Evolutionary conservation across 495 filamentous ascomycete species (phyloP), one percentile per base, ranked within the genome.

Genomic region (Xylaria curta): DNA sequence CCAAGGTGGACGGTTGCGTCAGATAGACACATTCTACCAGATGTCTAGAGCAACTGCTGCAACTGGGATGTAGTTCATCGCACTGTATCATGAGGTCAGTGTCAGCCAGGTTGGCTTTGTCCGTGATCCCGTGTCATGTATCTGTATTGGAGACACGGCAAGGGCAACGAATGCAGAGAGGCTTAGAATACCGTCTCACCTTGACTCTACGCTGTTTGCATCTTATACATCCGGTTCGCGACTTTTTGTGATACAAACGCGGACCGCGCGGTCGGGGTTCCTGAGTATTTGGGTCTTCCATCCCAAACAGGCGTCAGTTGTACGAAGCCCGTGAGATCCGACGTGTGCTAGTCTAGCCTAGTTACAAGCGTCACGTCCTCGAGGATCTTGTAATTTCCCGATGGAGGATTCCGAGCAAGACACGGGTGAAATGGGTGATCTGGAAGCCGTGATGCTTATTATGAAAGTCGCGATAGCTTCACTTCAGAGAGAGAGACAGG

Each of bases 31-130:
- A 84, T 40, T 78, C 69, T 3, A 84, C 79, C 56, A 73, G 63
- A 72, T 84, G 78, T 53, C 80, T 81, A 24, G 75, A 79, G 72
- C 82, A 84, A n/a, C 74, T 77, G 26, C 77, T 74, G 44, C 82
- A 83, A 33, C 74, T 76, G 2, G 82, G 82, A 28, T 77, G 79
- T 46, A 67, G 42, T 54, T 84, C 82, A 56, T 84, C 79, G 74
- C 82, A 84, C 82, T 84, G 51, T 38, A 38, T 21, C 46, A 56
- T 19, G 68, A 64, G 24, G 49, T 36, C 64, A 21, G 54, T 36
- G 73, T 79, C 67, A 79, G 78, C 70, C 36, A 7, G 21, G 15
- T 31, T 31, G 19, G 49, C 31, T 26, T 28, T 33, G 47, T 44
- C 21, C 59, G 68, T 36, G 33, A 51, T 7, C 10, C 31, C 31